A percentile compares a stretch with the other conserved stretches of the same genome.
Evolutionary conservation across 2,329 filamentous ascomycete species (phyloP).

Genomic region (Xylaria polymorpha): DNA sequence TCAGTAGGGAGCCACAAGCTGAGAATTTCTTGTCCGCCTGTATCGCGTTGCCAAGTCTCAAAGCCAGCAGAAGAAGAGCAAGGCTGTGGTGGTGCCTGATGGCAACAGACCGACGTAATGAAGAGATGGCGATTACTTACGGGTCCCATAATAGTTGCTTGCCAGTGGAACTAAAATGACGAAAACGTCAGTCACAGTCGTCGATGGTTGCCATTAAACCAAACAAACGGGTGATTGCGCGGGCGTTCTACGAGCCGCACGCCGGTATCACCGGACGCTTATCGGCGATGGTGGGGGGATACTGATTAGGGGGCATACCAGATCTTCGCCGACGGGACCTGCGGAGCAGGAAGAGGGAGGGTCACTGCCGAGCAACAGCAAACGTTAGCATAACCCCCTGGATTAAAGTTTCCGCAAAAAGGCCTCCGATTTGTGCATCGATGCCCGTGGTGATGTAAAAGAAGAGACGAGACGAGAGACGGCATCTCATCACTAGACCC

Average conservation of each 20-base stretch:
- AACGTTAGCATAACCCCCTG: conserved; percentile 34
- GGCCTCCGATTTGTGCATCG: neutral
- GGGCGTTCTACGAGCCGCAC: conserved; percentile 39
- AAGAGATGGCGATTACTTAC: conserved; percentile 68
- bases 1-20: conserved; percentile 21
- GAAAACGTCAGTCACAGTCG: conserved; percentile 48
- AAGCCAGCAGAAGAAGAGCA: neutral
- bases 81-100: conserved; percentile 3
- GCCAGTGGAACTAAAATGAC: conserved; percentile 92
- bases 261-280: conserved; percentile 39
- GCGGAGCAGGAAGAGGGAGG: conserved; percentile 99
- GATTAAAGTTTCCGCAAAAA: neutral
- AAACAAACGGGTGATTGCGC: conserved; percentile 36
- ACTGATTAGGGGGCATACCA: conserved; percentile 71
- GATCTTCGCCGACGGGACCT: conserved; percentile 94
- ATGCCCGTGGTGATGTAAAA: neutral
- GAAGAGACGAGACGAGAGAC: neutral
- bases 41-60: neutral
- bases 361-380: conserved; percentile 71
- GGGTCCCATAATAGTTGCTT: conserved; percentile 99
- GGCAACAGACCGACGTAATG: conserved; percentile 40
- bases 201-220: neutral
- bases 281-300: conserved; percentile 47
- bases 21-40: neutral
- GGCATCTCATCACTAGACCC: conserved; percentile 40